Evolutionary conservation across 768 basidiomycete species (phyloP).

Genomic region (Porpolomopsis calyptriformis): DNA sequence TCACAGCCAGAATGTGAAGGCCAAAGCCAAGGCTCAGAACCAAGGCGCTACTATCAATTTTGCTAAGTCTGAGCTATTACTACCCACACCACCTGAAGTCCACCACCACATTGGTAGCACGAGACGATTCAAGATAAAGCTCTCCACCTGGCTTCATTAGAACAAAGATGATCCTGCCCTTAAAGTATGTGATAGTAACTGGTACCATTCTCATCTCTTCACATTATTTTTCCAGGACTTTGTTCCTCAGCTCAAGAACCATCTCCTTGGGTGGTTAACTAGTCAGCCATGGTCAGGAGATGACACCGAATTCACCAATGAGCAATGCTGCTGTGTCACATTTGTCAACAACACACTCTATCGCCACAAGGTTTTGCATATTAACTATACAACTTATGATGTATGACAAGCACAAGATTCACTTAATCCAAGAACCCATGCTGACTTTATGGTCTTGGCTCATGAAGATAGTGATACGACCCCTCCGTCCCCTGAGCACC

Average conservation of each 20-base stretch:
- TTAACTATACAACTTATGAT: slow-evolving; percentile 24
- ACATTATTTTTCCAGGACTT: slow-evolving; percentile 12
- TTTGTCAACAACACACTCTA: slow-evolving; percentile 17
- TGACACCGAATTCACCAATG: slow-evolving; percentile 3
- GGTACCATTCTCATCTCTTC: not conserved
- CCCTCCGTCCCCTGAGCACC: too few relatives aligned
- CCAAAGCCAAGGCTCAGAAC: not conserved
- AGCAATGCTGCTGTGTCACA: not conserved
- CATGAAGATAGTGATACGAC: slow-evolving; percentile 9
- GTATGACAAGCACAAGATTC: slow-evolving; percentile 22
- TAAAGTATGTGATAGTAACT: not conserved
- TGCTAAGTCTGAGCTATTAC: not conserved
- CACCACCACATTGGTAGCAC: slow-evolving; percentile 18
- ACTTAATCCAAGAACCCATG: slow-evolving; percentile 18
- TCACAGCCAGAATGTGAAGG: not conserved
- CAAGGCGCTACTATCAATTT: not conserved
- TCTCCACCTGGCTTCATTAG: not conserved
- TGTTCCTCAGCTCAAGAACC: slow-evolving; percentile 10
- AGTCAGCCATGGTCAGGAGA: slow-evolving; percentile 7
- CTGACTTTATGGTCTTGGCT: slow-evolving; percentile 17
- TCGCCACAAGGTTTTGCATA: slow-evolving; percentile 13
- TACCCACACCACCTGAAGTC: not conserved
- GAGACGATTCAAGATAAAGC: not conserved
- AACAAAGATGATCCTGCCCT: slow-evolving; percentile 1
- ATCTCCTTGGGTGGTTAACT: slow-evolving; percentile 9